Evolutionary conservation across 352 stramenopile genomes (phyloP).

Genomic region (Phytopythium helicoides): DNA sequence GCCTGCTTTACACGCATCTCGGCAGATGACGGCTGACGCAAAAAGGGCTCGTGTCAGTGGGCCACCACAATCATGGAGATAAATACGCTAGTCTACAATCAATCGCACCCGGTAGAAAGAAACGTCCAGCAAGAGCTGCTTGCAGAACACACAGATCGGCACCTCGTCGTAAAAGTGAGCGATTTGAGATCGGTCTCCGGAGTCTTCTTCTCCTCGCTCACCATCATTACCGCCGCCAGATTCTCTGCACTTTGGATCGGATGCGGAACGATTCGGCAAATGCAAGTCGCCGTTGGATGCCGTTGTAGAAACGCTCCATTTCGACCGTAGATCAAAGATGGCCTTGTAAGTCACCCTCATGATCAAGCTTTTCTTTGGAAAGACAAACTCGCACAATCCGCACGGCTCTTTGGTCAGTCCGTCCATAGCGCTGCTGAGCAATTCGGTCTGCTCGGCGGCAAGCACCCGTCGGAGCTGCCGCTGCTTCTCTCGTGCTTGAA

Average conservation of each 20-base stretch:
- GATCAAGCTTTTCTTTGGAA: conserved; percentile 51
- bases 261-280: neutral
- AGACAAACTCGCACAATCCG: conserved; percentile 51
- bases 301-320: conserved; percentile 22
- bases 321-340: conserved; percentile 50
- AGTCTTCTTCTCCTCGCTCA: conserved; percentile 5
- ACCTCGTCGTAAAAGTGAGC: conserved; percentile 61
- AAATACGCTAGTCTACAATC: neutral
- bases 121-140: conserved; percentile 49
- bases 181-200: conserved; percentile 22
- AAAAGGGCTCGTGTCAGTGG: conserved; percentile 1
- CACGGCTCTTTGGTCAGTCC: conserved; percentile 51
- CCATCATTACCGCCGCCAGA: neutral
- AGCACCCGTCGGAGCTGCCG: conserved; percentile 31
- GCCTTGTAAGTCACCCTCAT: conserved; percentile 67
- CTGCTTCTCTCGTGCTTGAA: conserved; percentile 38
- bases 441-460: conserved; percentile 36
- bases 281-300: neutral
- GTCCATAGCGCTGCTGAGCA: conserved; percentile 52
- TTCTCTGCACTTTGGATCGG: neutral
- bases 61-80: neutral
- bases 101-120: conserved; percentile 37
- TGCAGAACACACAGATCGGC: conserved; percentile 54
- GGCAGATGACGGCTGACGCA: conserved; percentile 22
- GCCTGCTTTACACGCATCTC: conserved; percentile 20